phyloP scores from a whole-genome alignment of 2,329 filamentous ascomycete species.

The Microthyrium microscopicum region DNA sequence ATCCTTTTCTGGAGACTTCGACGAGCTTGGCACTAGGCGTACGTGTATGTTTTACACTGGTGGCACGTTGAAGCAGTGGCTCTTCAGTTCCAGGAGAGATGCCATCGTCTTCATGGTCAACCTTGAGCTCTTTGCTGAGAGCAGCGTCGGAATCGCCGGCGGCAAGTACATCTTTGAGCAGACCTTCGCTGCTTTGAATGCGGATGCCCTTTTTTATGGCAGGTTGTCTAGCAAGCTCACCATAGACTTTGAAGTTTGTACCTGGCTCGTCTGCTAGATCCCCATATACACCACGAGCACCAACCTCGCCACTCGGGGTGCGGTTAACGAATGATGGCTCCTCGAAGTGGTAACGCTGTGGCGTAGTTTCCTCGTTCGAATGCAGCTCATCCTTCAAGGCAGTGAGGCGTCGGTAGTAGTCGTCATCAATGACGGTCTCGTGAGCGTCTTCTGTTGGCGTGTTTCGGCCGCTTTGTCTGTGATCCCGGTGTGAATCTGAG shows the following conservation, averaged over 20 bases:
- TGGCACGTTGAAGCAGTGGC: constrained; percentile 41
- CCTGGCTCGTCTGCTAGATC: too few species aligned
- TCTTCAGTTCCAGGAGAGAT: constrained; percentile 7
- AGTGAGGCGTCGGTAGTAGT: constrained; percentile 40
- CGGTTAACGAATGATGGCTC: too few species aligned
- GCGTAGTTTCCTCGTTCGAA: too few species aligned
- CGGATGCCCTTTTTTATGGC: too few species aligned
- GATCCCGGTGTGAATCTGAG: constrained; percentile 13
- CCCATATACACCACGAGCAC: too few species aligned
- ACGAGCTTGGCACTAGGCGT: constrained; percentile 56
- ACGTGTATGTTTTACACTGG: constrained; percentile 53
- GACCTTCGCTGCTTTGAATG: constrained; percentile 44
- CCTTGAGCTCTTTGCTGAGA: constrained; percentile 12
- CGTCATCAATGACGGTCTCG: constrained; percentile 31
- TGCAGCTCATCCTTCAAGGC: constrained; percentile 47
- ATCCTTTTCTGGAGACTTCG: constrained; percentile 37
- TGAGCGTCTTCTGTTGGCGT: constrained; percentile 12
- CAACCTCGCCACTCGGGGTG: too few species aligned
- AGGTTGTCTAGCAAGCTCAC: too few species aligned
- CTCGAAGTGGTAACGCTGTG: too few species aligned
- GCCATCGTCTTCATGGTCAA: constrained; percentile 1
- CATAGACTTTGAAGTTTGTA: too few species aligned
- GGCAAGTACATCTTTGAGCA: constrained; percentile 29
- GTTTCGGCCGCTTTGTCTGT: constrained; percentile 14
- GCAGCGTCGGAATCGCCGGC: constrained; percentile 13